Base-by-base conservation (phyloP, 1,284 basidiomycete species). In the Athelia sp. region DNA sequence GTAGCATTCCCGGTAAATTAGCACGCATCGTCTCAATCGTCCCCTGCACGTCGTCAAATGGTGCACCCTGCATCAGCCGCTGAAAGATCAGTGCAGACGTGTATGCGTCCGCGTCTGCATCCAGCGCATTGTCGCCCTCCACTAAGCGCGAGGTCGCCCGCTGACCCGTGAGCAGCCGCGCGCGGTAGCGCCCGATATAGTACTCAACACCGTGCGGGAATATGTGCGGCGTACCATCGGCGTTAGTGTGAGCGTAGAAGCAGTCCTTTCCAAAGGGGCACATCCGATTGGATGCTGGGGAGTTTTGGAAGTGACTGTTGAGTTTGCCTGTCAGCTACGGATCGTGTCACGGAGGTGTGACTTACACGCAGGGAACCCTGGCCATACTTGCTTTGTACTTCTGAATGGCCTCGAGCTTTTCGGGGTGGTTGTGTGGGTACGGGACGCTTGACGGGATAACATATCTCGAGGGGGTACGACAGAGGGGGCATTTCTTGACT, bases 251-350 rank as follows among this genome's bases (percentile, higher is more conserved):
- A 56, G 79, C 74, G 59, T 88, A 90, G 60, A 89, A 87, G 59
- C 87, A 90, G 50, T 90, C 86, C 42, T 70, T 72, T 23, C 87
- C 87, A 54, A 86, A 90, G 1, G 85, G 87, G 63, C 87, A 90
- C 47, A 73, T 74, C 0, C 80, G 78, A 35, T 69, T 68, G 1
- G 65, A 59, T 3, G 57, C 58, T n/a, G 66, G 67, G 8, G 84
- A 81, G 42, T 68, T 58, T 50, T 76, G 67, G 61, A 89, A 90
- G 58, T 87, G 80, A 48, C 85, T 86, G 15, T 10, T n/a, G 34
- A 22, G 35, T 48, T 19, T 45, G 45, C 19, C 54, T 19, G 43
- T 48, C 48, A 22, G 38, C 35, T 24, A 24, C 17, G n/a, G 46
- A 15, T 6, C 34, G 22, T 24, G 23, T 6, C n/a, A 38, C 19